Percentiles rank a stretch among this genome's conserved stretches.
phyloP scores from a whole-genome alignment of 2,329 filamentous ascomycete species.

The Nemania sp. region DNA sequence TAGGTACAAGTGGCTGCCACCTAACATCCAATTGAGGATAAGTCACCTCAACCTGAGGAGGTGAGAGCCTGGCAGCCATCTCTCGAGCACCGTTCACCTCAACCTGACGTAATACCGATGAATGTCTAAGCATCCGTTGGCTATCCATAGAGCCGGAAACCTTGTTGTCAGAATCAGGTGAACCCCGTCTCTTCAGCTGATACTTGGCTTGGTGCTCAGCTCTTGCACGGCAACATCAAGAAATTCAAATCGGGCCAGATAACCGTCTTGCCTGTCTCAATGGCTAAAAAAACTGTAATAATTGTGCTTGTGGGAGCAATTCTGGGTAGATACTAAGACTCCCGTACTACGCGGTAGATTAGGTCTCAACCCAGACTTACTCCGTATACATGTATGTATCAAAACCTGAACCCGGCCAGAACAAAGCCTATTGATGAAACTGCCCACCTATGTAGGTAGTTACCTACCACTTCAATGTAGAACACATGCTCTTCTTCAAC shows the following conservation, averaged over 20 bases:
- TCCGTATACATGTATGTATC: too few relatives aligned
- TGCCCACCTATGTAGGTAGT: too few relatives aligned
- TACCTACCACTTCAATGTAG: too few relatives aligned
- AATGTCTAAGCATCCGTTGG: too few relatives aligned
- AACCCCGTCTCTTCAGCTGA: neutral
- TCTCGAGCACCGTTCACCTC: too few relatives aligned
- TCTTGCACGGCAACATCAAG: slow-evolving; percentile 9
- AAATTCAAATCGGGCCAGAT: neutral
- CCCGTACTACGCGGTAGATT: too few relatives aligned
- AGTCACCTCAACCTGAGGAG: neutral
- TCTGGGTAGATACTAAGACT: neutral
- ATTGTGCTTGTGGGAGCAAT: neutral
- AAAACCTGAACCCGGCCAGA: too few relatives aligned
- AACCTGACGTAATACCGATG: too few relatives aligned
- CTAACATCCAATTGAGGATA: neutral
- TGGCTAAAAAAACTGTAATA: too few relatives aligned
- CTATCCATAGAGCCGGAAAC: neutral
- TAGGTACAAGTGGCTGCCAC: neutral
- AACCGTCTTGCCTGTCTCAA: neutral
- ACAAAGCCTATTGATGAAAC: too few relatives aligned
- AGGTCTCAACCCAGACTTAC: too few relatives aligned
- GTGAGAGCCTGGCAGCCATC: neutral
- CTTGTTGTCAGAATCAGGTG: neutral
- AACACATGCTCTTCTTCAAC: too few relatives aligned
- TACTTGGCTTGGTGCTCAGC: neutral